Evolutionary conservation across 2,329 filamentous ascomycete species (phyloP), one percentile per base, ranked within the genome.

Genomic region (Aspergillus brasiliensis): DNA sequence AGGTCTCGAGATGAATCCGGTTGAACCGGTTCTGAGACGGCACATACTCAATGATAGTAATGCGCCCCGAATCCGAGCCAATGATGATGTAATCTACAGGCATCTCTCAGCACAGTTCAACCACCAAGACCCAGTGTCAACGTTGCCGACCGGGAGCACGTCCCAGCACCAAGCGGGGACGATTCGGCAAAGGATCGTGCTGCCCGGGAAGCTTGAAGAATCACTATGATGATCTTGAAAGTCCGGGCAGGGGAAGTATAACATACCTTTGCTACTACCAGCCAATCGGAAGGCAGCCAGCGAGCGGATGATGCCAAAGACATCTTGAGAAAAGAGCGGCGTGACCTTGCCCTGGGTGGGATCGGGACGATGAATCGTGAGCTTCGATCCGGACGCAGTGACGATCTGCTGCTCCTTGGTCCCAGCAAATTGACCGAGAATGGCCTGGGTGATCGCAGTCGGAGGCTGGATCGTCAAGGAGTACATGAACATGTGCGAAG

Each of bases 401-500:
- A 97, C 87, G 74, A 99, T 97, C 80, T 97, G 93, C 83, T 99
- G 95, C 80, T 97, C 94, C 81, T 94, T 96, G 65, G 92, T 97
- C 67, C 94, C 93, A 62, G 92, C 89, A 79, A 98, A 98, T 80
- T 98, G 94, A 69, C 95, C 96, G 61, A 97, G 85, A 66, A 97
- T 90, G 65, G 95, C 93, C 79, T 96, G 90, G 53, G 90, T 92
- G 72, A 97, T 88, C 61, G 92, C 90, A 67, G 92, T 93, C 34
- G 95, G 91, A 69, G 91, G 90, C 80, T 97, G 92, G 73, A 99
- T 89, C 69, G 95, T 98, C 81, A 99, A 84, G 72, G 92, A 95
- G 82, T 99, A 99, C 81, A 99, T 88, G 78, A 97, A 97, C 92
- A 97, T 96, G 77, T 94, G 94, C 67, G 93, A 97, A 63, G 94